Conservation (phyloP, 2,329 filamentous ascomycete species). For the Trichoderma afroharzianum region DNA sequence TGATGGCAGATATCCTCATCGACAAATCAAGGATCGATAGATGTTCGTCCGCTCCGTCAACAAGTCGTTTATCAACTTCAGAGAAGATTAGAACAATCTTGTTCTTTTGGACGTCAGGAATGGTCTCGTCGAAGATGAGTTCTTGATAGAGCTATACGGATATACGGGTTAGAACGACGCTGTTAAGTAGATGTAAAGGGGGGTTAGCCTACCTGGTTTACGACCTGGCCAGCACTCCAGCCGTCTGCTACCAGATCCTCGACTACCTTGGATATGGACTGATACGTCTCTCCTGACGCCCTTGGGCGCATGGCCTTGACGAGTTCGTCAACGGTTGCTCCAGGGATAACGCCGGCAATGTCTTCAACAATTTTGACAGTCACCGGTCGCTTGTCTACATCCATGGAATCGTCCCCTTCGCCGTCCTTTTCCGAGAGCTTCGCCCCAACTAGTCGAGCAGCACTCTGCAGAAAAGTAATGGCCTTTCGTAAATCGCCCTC, state of each 20-base stretch:
- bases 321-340: slow-evolving; percentile 65
- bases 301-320: slow-evolving; percentile 72
- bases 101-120: slow-evolving; percentile 84
- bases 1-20: slow-evolving; percentile 72
- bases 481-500: slow-evolving; percentile 95
- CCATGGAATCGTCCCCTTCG: slow-evolving; percentile 59
- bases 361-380: slow-evolving; percentile 83
- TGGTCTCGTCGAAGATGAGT: slow-evolving; percentile 77
- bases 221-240: slow-evolving; percentile 89
- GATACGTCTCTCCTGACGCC: slow-evolving; percentile 62
- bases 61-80: slow-evolving; percentile 87
- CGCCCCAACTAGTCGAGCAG: slow-evolving; percentile 80
- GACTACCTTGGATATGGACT: slow-evolving; percentile 71
- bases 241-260: slow-evolving; percentile 93
- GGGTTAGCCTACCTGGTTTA: slow-evolving; percentile 61
- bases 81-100: slow-evolving; percentile 87
- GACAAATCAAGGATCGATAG: slow-evolving; percentile 82
- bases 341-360: slow-evolving; percentile 91
- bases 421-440: slow-evolving; percentile 45
- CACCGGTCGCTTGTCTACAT: slow-evolving; percentile 57
- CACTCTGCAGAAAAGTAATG: slow-evolving; percentile 93
- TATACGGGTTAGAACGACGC: slow-evolving; percentile 17
- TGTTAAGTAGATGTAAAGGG: slow-evolving; percentile 5
- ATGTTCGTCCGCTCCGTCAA: slow-evolving; percentile 95
- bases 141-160: slow-evolving; percentile 69